Percentiles rank a stretch among this genome's conserved stretches.
phyloP scores from a whole-genome alignment of 2,329 filamentous ascomycete genomes.

The Colletotrichum eremochloae region DNA sequence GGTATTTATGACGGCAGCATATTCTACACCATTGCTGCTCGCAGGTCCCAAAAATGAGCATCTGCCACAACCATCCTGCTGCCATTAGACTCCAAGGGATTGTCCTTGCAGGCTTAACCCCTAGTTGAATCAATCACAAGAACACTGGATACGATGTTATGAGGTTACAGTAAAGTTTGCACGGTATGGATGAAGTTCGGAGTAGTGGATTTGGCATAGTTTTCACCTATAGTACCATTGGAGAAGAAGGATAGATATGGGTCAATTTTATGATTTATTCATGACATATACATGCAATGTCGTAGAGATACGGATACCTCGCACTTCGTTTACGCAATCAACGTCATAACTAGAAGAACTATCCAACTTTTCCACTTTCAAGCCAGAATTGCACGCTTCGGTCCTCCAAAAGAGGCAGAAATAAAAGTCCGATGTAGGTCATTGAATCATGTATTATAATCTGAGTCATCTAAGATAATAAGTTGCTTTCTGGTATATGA shows the following conservation, averaged over 20 bases:
- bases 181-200: background rate
- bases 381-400: background rate
- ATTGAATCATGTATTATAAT: constrained; percentile 38
- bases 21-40: constrained; percentile 31
- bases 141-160: too few relatives aligned
- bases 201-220: background rate
- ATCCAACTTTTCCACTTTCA: too few relatives aligned
- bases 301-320: background rate
- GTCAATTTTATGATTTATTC: background rate
- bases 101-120: too few relatives aligned
- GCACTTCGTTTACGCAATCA: too few relatives aligned
- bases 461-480: constrained; percentile 24
- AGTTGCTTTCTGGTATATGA: constrained; percentile 26
- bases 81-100: background rate
- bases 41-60: background rate
- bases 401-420: too few relatives aligned
- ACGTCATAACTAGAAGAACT: background rate
- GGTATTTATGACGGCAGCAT: constrained; percentile 45
- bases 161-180: background rate
- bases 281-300: too few relatives aligned
- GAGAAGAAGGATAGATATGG: background rate
- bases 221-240: background rate
- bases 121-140: background rate
- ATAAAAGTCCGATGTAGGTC: background rate
- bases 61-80: rapidly evolving